phyloP scores from a whole-genome alignment of 345 rosid species.

The Anacardium occidentale region DNA sequence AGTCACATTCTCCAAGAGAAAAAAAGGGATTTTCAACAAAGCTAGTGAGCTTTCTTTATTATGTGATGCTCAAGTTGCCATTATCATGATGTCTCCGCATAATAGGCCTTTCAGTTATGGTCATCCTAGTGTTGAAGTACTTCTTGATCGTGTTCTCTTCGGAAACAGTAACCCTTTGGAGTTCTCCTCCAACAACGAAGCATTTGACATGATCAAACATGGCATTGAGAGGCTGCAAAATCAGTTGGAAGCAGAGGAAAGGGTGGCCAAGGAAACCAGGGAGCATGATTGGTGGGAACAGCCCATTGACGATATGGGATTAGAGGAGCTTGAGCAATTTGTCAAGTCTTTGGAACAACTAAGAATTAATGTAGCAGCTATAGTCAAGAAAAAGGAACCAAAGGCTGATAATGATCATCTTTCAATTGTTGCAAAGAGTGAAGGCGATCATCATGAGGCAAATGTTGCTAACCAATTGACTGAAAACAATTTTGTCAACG shows the following conservation, averaged over 20 bases:
- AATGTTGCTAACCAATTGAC: not conserved
- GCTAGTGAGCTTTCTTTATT: conserved; percentile 37
- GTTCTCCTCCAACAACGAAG: not conserved
- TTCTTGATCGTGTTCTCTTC: conserved; percentile 19
- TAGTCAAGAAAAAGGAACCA: too few species aligned
- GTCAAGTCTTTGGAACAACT: not conserved
- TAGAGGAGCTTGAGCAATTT: not conserved
- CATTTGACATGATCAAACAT: not conserved
- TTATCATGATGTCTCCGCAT: conserved; percentile 29
- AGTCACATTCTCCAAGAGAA: conserved; percentile 48
- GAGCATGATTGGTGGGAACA: conserved; percentile 17
- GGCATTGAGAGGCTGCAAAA: not conserved
- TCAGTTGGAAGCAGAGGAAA: not conserved
- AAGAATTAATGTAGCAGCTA: not conserved
- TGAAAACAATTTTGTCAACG: not conserved
- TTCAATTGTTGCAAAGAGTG: too few species aligned
- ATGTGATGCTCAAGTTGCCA: conserved; percentile 41
- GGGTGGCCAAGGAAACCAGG: not conserved
- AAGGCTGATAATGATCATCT: too few species aligned
- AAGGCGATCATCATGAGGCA: not conserved
- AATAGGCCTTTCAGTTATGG: conserved; percentile 36
- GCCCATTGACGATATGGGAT: not conserved
- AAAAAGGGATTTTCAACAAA: conserved; percentile 45
- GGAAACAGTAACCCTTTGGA: not conserved
- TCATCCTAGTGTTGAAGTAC: conserved; percentile 21